These are phyloP conservation scores for Boeremia exigua DNA, from an alignment of 2,329 filamentous ascomycete genomes.

Conservation along the genomic window DNA sequence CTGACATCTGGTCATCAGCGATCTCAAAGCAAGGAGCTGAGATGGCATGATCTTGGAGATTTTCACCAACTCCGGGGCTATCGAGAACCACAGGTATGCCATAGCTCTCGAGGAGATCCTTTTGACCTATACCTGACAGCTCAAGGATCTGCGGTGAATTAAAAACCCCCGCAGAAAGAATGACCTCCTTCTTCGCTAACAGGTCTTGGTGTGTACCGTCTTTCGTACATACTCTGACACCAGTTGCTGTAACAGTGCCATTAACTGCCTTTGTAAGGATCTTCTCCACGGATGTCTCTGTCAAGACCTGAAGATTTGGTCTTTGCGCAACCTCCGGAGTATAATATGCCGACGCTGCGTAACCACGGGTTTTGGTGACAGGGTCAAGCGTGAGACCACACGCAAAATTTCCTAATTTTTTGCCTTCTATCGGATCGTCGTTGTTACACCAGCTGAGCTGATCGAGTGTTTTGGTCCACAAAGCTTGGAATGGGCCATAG, in stretches of 20 bases:
- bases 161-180: slow-evolving; percentile 17
- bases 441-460: slow-evolving; percentile 17
- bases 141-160: slow-evolving; percentile 11
- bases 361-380: slow-evolving; percentile 16
- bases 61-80: slow-evolving; percentile 22
- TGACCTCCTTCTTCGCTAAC: slow-evolving; percentile 23
- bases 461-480: slow-evolving; percentile 16
- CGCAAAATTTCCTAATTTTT: slow-evolving; percentile 52
- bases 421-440: slow-evolving; percentile 47
- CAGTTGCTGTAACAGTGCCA: slow-evolving; percentile 8
- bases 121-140: slow-evolving; percentile 16
- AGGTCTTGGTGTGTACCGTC: slow-evolving; percentile 25
- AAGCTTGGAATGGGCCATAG: slow-evolving; percentile 50
- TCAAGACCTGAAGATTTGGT: slow-evolving; percentile 17
- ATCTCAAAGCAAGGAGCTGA: slow-evolving; percentile 5
- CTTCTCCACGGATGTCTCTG: neutral
- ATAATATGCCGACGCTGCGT: slow-evolving; percentile 24
- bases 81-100: slow-evolving; percentile 5
- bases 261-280: neutral
- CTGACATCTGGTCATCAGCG: slow-evolving; percentile 1
- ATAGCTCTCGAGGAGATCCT: neutral
- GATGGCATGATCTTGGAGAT: slow-evolving; percentile 31
- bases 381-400: slow-evolving; percentile 27
- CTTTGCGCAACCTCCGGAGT: slow-evolving; percentile 11
- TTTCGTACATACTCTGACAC: slow-evolving; percentile 40